These are phyloP conservation scores for Leucaena leucocephala DNA, from an alignment of 306 rosid genomes.

Conservation along the genomic window DNA sequence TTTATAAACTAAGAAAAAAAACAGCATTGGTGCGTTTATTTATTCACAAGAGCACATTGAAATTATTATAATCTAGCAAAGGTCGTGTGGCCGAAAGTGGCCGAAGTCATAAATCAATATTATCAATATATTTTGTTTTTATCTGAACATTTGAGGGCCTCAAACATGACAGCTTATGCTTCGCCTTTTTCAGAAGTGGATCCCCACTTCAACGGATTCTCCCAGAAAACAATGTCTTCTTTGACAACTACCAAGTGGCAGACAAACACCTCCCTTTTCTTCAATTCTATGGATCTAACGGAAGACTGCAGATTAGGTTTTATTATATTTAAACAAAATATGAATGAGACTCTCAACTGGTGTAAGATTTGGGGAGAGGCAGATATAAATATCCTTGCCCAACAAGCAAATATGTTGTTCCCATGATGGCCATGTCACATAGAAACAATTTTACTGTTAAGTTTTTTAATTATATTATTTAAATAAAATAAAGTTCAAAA, in stretches of 20 bases:
- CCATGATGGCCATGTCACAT: too few relatives aligned
- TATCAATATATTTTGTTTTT: neutral
- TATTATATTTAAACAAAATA: too few relatives aligned
- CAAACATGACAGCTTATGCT: constrained; percentile 21
- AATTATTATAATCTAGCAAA: neutral
- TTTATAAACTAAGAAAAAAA: neutral
- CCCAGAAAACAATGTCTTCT: constrained; percentile 10
- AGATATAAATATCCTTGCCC: too few relatives aligned
- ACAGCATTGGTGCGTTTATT: neutral
- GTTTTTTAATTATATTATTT: neutral
- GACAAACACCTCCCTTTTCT: constrained; percentile 36
- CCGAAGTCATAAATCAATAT: neutral
- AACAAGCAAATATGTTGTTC: too few relatives aligned
- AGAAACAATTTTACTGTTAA: too few relatives aligned
- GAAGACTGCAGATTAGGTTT: too few relatives aligned
- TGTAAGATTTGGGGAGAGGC: too few relatives aligned
- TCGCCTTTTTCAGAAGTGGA: constrained; percentile 29
- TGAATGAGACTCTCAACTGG: too few relatives aligned
- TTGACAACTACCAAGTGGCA: constrained; percentile 36
- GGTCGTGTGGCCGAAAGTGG: neutral
- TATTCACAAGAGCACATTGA: neutral
- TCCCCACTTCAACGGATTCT: constrained; percentile 18
- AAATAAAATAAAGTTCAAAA: neutral
- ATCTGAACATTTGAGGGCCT: constrained; percentile 28
- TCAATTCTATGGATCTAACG: constrained; percentile 5